Evolutionary conservation across 139 green algal genomes (phyloP).

Genomic region (Chlamydomonas sp.): DNA sequence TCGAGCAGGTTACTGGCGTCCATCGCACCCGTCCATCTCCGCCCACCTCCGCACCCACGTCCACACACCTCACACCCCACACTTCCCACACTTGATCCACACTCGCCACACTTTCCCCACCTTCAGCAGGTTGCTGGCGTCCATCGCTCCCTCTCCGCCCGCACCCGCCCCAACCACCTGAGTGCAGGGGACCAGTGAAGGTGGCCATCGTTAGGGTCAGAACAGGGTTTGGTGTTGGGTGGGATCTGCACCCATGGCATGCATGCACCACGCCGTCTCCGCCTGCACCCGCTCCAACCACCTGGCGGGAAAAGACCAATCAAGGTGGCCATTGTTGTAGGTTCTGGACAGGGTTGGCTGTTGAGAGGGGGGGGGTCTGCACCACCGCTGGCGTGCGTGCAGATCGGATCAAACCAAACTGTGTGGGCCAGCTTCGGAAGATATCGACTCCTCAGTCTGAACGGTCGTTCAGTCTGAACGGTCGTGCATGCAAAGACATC

Average conservation of each 20-base stretch:
- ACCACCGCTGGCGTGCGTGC: conserved; percentile 95
- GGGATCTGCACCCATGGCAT: too few species aligned
- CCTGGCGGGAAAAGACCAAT: neutral
- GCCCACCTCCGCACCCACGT: neutral
- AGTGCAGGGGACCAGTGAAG: neutral
- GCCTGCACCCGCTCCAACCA: conserved; percentile 12
- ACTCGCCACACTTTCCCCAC: too few species aligned
- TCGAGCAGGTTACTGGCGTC: conserved; percentile 97
- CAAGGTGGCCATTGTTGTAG: neutral
- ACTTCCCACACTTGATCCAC: too few species aligned
- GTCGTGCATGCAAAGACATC: neutral
- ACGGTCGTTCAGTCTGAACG: neutral
- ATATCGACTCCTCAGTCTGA: too few species aligned
- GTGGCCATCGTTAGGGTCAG: neutral
- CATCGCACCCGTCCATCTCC: conserved; percentile 69
- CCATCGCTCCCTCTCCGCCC: conserved; percentile 76
- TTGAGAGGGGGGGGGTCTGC: too few species aligned
- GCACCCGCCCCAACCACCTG: conserved; percentile 16
- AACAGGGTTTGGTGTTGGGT: too few species aligned
- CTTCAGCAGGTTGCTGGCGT: conserved; percentile 96
- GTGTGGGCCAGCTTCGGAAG: too few species aligned
- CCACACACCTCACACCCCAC: too few species aligned
- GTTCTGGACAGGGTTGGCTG: too few species aligned
- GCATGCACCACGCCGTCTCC: conserved; percentile 88
- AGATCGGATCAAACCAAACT: too few species aligned